These are phyloP conservation scores for Biscogniauxia mediterranea DNA, from an alignment of 2,329 filamentous ascomycete species.

Conservation along the genomic window DNA sequence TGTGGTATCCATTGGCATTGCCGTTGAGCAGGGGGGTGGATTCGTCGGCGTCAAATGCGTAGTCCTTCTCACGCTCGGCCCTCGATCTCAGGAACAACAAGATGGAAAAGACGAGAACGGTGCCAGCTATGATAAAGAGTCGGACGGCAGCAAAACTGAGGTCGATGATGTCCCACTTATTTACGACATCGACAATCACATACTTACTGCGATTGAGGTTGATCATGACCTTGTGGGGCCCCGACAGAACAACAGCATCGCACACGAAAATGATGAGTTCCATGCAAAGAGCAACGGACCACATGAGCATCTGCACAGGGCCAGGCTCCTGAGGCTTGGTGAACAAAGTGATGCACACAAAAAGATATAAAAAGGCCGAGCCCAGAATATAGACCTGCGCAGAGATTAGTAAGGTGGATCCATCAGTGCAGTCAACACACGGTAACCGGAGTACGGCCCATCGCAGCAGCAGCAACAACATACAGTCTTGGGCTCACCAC, in stretches of 20 bases:
- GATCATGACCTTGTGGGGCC: constrained; percentile 63
- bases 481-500: constrained; percentile 33
- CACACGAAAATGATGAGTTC: constrained; percentile 71
- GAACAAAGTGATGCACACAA: constrained; percentile 81
- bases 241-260: constrained; percentile 66
- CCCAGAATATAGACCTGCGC: constrained; percentile 78
- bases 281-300: constrained; percentile 69
- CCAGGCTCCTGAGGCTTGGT: constrained; percentile 82
- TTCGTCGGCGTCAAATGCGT: constrained; percentile 47
- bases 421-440: constrained; percentile 7
- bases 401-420: background rate
- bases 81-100: constrained; percentile 44
- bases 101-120: constrained; percentile 60
- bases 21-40: constrained; percentile 58
- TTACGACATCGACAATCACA: constrained; percentile 34
- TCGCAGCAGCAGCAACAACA: constrained; percentile 9
- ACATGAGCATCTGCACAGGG: constrained; percentile 74
- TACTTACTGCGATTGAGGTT: constrained; percentile 41
- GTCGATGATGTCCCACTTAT: constrained; percentile 62
- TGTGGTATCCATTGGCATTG: constrained; percentile 22
- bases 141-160: constrained; percentile 66
- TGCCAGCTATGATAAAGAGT: constrained; percentile 61
- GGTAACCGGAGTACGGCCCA: background rate
- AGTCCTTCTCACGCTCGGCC: constrained; percentile 43
- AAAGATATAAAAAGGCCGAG: constrained; percentile 81